Evolutionary conservation across 768 basidiomycete species (phyloP), one percentile per base, ranked within the genome.

Genomic region (Amanita thiersii): DNA sequence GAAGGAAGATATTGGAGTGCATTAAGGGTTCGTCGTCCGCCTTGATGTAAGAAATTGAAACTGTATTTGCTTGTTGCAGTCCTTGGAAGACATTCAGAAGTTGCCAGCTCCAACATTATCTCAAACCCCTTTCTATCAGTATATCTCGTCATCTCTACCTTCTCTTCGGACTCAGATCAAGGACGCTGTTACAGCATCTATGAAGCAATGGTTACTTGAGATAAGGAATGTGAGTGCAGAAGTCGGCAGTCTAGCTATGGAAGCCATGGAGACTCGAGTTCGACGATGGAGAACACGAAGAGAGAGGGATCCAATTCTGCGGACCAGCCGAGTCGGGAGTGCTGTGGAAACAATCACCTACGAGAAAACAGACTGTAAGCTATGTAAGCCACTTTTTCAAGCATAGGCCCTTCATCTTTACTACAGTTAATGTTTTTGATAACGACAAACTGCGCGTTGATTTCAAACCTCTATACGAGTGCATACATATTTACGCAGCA

Each of bases 1-100:
- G 82, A 92, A 52, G 86, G 87, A 40, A 92, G 85, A 67, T 97
- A 91, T 63, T 98, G 91, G 88, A 93, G 91, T 57, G 96, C 96
- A 33, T 60, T 98, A 58, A 72, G 94, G 68, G 91, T 96, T 59
- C 60, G 90, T 72, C 56, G 43, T 63, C 53, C 54, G 51, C 56
- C 56, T 56, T 56, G 48, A 40, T 58, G 37, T n/a, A 30, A 43
- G 57, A 58, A 52, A 56, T 61, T 60, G 41, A 51, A 61, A 56
- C 53, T n/a, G 53, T 53, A 50, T 50, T 44, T 54, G 45, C 35
- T 48, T 48, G 57, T 54, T 53, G 46, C 59, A 97, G 90, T 93
- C 92, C 35, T 73, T 98, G 35, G 94, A 97, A 62, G 93, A 97
- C 54, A 88, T 98, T 46, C 85, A 91, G 55, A 80, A 75, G 54